Evolutionary conservation across 805 yeast genomes (phyloP).

Genomic region (Osmozyma mogii): DNA sequence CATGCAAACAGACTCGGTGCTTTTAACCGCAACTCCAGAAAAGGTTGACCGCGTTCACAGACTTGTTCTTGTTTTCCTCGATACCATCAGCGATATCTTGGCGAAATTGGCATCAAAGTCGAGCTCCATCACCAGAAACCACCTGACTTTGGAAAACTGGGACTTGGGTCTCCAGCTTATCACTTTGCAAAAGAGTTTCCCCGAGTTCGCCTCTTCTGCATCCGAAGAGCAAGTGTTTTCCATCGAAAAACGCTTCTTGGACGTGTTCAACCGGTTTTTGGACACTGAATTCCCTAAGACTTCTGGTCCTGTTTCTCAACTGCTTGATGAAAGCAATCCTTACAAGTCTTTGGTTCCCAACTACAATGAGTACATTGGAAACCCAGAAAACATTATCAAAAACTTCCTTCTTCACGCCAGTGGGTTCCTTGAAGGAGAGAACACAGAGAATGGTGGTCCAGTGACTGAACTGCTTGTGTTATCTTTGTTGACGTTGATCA

Average conservation of each 20-base stretch:
- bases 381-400: constrained; percentile 33
- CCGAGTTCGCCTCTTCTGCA: constrained; percentile 4
- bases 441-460: constrained; percentile 10
- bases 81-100: constrained; percentile 25
- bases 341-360: constrained; percentile 29
- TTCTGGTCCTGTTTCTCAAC: no score
- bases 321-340: constrained; percentile 10
- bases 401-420: constrained; percentile 31
- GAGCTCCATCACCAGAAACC: constrained; percentile 33
- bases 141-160: constrained; percentile 38
- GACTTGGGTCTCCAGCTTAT: constrained; percentile 30
- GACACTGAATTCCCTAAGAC: constrained; percentile 25
- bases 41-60: constrained; percentile 10
- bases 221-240: constrained; percentile 18
- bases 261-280: constrained; percentile 29
- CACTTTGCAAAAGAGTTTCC: constrained; percentile 13
- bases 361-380: constrained; percentile 33
- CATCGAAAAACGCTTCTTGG: constrained; percentile 34
- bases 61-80: constrained; percentile 22
- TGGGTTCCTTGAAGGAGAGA: constrained; percentile 22
- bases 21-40: constrained; percentile 9
- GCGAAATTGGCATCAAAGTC: constrained; percentile 22
- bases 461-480: constrained; percentile 14
- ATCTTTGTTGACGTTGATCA: constrained; percentile 16
- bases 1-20: constrained; percentile 30